These are phyloP conservation scores for maize (Zea mays) DNA, from an alignment of 176 grass and related monocot genomes.

Conservation along the genomic window DNA sequence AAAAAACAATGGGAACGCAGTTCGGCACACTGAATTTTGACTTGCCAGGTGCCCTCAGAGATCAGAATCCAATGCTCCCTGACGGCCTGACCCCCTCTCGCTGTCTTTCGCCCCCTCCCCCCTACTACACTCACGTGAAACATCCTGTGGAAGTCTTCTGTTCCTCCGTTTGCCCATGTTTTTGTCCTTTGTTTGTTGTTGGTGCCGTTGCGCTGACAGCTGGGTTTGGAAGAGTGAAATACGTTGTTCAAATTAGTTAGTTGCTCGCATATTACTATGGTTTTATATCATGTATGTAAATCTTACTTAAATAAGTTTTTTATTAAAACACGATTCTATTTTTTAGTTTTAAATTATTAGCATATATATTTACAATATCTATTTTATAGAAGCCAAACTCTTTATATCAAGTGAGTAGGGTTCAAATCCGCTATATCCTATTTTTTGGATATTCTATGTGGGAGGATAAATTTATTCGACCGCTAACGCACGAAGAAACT, in stretches of 20 bases:
- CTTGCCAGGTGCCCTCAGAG: constrained; percentile 40
- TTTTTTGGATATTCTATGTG: too few relatives aligned
- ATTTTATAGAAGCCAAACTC: too few relatives aligned
- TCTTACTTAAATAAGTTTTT: too few relatives aligned
- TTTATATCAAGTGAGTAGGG: too few relatives aligned
- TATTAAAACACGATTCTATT: too few relatives aligned
- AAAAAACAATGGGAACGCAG: constrained; percentile 56
- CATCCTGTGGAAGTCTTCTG: not conserved
- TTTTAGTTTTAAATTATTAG: too few relatives aligned
- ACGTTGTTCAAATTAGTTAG: not conserved
- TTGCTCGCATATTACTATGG: too few relatives aligned
- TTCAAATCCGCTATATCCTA: too few relatives aligned
- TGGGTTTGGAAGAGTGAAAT: not conserved
- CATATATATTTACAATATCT: too few relatives aligned
- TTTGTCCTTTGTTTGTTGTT: constrained; percentile 5
- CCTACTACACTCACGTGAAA: constrained; percentile 41
- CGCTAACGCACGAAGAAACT: too few relatives aligned
- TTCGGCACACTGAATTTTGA: constrained; percentile 50
- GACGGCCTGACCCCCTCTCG: not conserved
- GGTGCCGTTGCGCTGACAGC: not conserved
- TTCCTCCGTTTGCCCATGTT: not conserved
- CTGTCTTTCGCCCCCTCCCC: not conserved
- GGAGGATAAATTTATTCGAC: too few relatives aligned
- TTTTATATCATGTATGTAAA: too few relatives aligned
- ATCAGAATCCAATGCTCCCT: constrained; percentile 36